phyloP scores from a whole-genome alignment of 768 basidiomycete species.

The Leccinum uliginosum region DNA sequence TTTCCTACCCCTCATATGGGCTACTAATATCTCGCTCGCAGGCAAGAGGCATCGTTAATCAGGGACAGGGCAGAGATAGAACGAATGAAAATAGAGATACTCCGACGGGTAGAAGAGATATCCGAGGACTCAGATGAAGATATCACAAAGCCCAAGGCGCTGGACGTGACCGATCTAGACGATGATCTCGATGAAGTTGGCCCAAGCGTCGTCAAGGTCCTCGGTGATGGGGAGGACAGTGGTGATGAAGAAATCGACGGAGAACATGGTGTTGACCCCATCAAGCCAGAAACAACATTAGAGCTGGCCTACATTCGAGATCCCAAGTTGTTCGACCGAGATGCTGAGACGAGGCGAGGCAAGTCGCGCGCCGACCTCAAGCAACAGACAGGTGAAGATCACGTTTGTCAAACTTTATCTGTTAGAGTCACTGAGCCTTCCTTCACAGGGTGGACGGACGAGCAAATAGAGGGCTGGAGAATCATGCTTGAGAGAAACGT shows the following conservation, averaged over 20 bases:
- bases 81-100: constrained; percentile 78
- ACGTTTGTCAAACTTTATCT: neutral
- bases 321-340: constrained; percentile 72
- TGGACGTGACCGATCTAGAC: constrained; percentile 40
- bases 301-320: constrained; percentile 76
- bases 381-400: constrained; percentile 55
- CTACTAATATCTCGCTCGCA: constrained; percentile 19
- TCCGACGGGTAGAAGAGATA: constrained; percentile 68
- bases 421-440: neutral
- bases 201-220: constrained; percentile 40
- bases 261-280: constrained; percentile 21
- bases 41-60: constrained; percentile 42
- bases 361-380: constrained; percentile 64
- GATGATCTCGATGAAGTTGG: constrained; percentile 50
- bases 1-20: neutral
- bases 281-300: constrained; percentile 56
- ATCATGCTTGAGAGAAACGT: constrained; percentile 90
- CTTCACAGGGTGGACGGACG: constrained; percentile 63
- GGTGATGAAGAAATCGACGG: constrained; percentile 35
- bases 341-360: constrained; percentile 65
- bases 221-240: constrained; percentile 55
- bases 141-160: constrained; percentile 21
- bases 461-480: constrained; percentile 90
- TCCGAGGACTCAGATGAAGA: constrained; percentile 65
- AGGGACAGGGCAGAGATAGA: constrained; percentile 60